These are phyloP conservation scores for Biancaea sappan DNA, from an alignment of 306 rosid species.

Conservation along the genomic window DNA sequence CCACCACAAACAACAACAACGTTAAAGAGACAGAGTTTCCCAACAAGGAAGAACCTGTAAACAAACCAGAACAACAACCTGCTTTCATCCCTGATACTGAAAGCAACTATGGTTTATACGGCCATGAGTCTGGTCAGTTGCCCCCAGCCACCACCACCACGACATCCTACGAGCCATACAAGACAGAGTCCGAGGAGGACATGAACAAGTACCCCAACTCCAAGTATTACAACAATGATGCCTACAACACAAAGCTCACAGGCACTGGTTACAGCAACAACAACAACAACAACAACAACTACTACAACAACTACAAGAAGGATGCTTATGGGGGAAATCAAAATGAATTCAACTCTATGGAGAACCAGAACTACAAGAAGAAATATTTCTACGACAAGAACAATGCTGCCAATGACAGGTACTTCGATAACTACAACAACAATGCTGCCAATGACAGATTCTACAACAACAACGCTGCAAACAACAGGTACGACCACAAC, in stretches of 20 bases:
- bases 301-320: slow-evolving; percentile 37
- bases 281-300: slow-evolving; percentile 29
- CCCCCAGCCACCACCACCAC: slow-evolving; percentile 46
- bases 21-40: slow-evolving; percentile 49
- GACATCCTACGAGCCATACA: slow-evolving; percentile 29
- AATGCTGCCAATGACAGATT: slow-evolving; percentile 16
- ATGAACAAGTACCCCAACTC: slow-evolving; percentile 38
- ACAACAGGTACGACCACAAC: slow-evolving; percentile 36
- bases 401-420: slow-evolving; percentile 30
- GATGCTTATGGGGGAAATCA: slow-evolving; percentile 30
- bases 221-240: slow-evolving; percentile 43
- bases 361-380: slow-evolving; percentile 37
- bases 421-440: slow-evolving; percentile 15
- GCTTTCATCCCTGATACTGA: slow-evolving; percentile 65
- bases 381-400: slow-evolving; percentile 29
- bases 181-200: slow-evolving; percentile 43
- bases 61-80: slow-evolving; percentile 60
- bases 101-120: slow-evolving; percentile 82
- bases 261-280: not conserved
- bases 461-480: slow-evolving; percentile 23
- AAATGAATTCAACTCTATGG: slow-evolving; percentile 44
- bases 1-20: slow-evolving; percentile 34
- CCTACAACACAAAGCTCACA: slow-evolving; percentile 37
- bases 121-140: slow-evolving; percentile 66
- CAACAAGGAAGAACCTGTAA: slow-evolving; percentile 40